Percentiles rank a stretch among this genome's conserved stretches.
These are phyloP conservation scores for Carex scoparia DNA, from an alignment of 176 grass and related monocot genomes.

Conservation along the genomic window DNA sequence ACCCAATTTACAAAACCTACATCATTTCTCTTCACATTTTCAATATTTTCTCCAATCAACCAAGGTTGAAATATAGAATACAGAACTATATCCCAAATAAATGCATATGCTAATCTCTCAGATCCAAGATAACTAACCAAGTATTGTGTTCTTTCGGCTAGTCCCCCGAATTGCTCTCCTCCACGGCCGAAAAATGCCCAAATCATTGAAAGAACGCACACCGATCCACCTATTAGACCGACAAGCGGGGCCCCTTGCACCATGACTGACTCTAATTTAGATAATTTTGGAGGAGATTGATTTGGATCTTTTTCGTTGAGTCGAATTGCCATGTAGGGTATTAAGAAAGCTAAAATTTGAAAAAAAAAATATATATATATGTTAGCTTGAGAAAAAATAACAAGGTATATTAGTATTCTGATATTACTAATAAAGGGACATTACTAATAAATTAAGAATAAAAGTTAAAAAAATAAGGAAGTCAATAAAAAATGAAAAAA, in stretches of 20 bases:
- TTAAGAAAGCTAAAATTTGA: slow-evolving; percentile 64
- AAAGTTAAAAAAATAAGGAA: too few relatives aligned
- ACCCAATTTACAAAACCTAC: slow-evolving; percentile 34
- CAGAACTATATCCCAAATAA: slow-evolving; percentile 78
- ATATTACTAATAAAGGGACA: too few relatives aligned
- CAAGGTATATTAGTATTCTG: too few relatives aligned
- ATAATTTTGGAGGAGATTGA: slow-evolving; percentile 26
- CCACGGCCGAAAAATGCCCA: slow-evolving; percentile 59
- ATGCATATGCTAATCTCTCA: slow-evolving; percentile 72
- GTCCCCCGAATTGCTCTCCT: slow-evolving; percentile 45
- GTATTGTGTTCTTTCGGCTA: slow-evolving; percentile 54
- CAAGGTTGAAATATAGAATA: slow-evolving; percentile 89
- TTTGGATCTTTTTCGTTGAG: slow-evolving; percentile 42
- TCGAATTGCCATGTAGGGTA: slow-evolving; percentile 97
- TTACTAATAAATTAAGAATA: too few relatives aligned
- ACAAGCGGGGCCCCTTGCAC: slow-evolving; percentile 46
- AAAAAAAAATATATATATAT: not conserved
- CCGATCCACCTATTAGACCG: slow-evolving; percentile 39
- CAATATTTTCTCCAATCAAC: slow-evolving; percentile 75
- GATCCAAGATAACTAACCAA: slow-evolving; percentile 46
- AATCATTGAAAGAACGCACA: slow-evolving; percentile 46
- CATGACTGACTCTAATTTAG: slow-evolving; percentile 59
- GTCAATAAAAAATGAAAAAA: not conserved
- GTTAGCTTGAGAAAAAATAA: not conserved
- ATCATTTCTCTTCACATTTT: slow-evolving; percentile 46